These are phyloP conservation scores for Fusarium robinianum DNA, from an alignment of 2,329 filamentous ascomycete species.

Conservation along the genomic window DNA sequence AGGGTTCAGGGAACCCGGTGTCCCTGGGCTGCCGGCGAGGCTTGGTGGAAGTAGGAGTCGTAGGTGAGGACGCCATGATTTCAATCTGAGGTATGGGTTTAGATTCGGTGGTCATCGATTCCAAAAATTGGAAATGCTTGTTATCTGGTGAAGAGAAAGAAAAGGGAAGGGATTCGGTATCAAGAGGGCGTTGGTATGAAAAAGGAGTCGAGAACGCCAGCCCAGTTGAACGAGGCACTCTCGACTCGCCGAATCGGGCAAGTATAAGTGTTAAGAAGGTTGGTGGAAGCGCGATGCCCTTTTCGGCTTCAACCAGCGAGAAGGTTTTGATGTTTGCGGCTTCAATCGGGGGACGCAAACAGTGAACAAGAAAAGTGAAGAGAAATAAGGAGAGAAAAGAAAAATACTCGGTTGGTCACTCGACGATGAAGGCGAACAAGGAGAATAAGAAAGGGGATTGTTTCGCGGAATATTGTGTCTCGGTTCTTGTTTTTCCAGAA, in stretches of 20 bases:
- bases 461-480: background rate
- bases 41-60: slow-evolving; percentile 33
- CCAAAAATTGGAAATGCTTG: background rate
- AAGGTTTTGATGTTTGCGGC: slow-evolving; percentile 27
- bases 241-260: slow-evolving; percentile 31
- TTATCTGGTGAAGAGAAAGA: slow-evolving; percentile 1
- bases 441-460: background rate
- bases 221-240: slow-evolving; percentile 23
- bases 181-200: background rate
- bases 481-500: slow-evolving; percentile 9
- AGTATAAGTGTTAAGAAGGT: slow-evolving; percentile 19
- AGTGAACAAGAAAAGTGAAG: background rate
- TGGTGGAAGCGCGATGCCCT: slow-evolving; percentile 34
- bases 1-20: slow-evolving; percentile 58
- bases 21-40: slow-evolving; percentile 42
- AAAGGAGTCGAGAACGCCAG: slow-evolving; percentile 9
- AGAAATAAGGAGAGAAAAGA: slow-evolving; percentile 5
- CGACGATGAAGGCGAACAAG: slow-evolving; percentile 7
- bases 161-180: background rate
- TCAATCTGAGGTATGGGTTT: slow-evolving; percentile 30
- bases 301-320: slow-evolving; percentile 25
- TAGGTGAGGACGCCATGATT: slow-evolving; percentile 36
- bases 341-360: slow-evolving; percentile 2
- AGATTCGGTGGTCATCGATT: slow-evolving; percentile 15
- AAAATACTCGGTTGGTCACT: slow-evolving; percentile 13